Base-by-base conservation (phyloP, 768 basidiomycete genomes). In the Hydnomerulius pinastri region DNA sequence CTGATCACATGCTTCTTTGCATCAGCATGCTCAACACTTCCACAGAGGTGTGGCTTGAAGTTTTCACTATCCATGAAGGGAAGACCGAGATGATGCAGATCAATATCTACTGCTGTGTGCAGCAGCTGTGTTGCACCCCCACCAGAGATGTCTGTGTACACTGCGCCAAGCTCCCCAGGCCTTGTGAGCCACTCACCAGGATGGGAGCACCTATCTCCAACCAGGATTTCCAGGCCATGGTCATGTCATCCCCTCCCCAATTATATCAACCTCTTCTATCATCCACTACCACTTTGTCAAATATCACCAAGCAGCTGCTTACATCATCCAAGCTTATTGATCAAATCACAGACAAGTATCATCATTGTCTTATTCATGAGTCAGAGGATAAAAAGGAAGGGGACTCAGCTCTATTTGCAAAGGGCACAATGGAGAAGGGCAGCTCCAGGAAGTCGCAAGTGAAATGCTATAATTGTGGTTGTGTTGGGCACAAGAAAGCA, bases 201-300 rank as follows among this genome's bases (percentile, higher is more conserved):
- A 66, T 65, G 64, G 60, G 58, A 3, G 54, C 54, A 4, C 13
- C 58, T 3, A 48, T 56, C 4, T 30, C 46, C 5, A 55, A 66
- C 23, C 54, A 58, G 7, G 58, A 59, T 33, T 59, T 60, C 46
- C 28, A 45, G n/a, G 50, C 58, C 1, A 65, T 66, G 7, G 55
- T 65, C 43, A 48, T 66, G 13, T 46, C 56, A 11, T 66, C 67
- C 3, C 54, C 66, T 18, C 66, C 65, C 2, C 9, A 33, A 11
- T 61, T 61, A 9, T 64, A 59, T 50, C 54, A 59, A 4, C 30
- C 63, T 3, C 52, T 58, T 18, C 30, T 65, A 20, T 48, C 60
- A 13, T 41, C 62, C 5, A 51, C 65, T 33, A 60, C 54, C 13
- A 56, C 59, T 1, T 54, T 63, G 0, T 35, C 59, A 6, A 51